Evolutionary conservation across 2,329 filamentous ascomycete species (phyloP).

Genomic region (Rhinocladiella similis): DNA sequence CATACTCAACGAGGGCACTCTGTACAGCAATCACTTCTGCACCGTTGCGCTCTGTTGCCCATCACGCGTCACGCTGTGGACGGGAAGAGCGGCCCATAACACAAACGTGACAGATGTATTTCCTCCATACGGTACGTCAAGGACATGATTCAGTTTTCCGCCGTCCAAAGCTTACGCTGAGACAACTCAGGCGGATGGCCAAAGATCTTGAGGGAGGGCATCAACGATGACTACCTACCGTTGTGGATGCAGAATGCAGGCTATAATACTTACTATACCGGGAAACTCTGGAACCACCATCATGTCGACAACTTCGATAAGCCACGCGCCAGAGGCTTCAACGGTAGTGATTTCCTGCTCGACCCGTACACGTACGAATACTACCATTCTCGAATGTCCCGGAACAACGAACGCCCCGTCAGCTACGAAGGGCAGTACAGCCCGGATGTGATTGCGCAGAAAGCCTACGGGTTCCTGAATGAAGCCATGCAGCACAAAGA

Average conservation of each 20-base stretch:
- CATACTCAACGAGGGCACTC: constrained; percentile 58
- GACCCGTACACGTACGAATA: constrained; percentile 63
- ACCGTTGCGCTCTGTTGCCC: constrained; percentile 69
- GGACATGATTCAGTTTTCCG: not conserved
- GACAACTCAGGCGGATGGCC: constrained; percentile 42
- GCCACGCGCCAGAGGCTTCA: constrained; percentile 40
- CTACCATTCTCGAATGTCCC: constrained; percentile 63
- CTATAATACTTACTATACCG: constrained; percentile 56
- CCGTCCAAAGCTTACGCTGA: not conserved
- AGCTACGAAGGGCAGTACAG: constrained; percentile 58
- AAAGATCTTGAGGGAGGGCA: constrained; percentile 52
- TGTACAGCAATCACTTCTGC: constrained; percentile 64
- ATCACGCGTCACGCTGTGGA: constrained; percentile 64
- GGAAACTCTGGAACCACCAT: constrained; percentile 58
- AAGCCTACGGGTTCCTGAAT: constrained; percentile 61
- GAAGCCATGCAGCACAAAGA: constrained; percentile 54
- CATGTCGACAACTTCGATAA: constrained; percentile 50
- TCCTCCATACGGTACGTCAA: constrained; percentile 37
- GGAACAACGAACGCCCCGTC: constrained; percentile 56
- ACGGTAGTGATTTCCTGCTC: constrained; percentile 45
- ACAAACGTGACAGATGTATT: constrained; percentile 66
- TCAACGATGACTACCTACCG: constrained; percentile 53
- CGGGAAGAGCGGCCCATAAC: constrained; percentile 67
- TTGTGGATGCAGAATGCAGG: constrained; percentile 54
- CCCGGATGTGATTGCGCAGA: constrained; percentile 60